Evolutionary conservation across 768 basidiomycete species (phyloP), one percentile per base, ranked within the genome.

Genomic region (Mrakia blollopis): DNA sequence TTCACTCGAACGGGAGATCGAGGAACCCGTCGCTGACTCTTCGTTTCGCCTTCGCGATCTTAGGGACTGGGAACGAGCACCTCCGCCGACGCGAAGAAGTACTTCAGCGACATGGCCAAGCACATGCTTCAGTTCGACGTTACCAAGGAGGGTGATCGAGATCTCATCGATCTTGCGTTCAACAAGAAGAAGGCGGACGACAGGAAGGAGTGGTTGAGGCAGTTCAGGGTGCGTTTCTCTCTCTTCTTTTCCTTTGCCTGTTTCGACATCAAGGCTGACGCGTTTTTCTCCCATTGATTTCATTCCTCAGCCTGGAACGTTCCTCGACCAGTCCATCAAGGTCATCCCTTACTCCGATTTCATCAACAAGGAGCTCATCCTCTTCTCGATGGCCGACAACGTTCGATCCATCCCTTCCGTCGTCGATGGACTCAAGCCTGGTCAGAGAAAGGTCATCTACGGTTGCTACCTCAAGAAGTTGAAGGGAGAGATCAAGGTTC

Each of bases 181-280:
- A 98, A 93, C 86, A 99, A 98, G 89, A 98, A 98, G 87, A 98
- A 96, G 82, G 92, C 94, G 0, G 97, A 99, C 78, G 94, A 98
- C 3, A 90, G 97, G 72, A 98, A 99, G 83, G 97, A 99, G 76
- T 99, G 97, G 97, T 85, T 99, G 18, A 88, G 97, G 32, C 90
- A 93, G 78, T 96, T 94, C 85, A 93, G 88, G 86, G 94, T 91
- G 80, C 75, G 85, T 52, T 37, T 16, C 0, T 3, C 21, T 47
- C 23, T 8, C 7, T 44, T 50, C 8, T 10, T 32, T 3, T 30
- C 62, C 16, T 32, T 3, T 30, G 57, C 16, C 25, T 35, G 32
- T 2, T 21, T n/a, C 44, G 13, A 16, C 1, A 28, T 28, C 23
- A 28, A 8, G 18, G 47, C 37, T 75, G 32, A 68, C 30, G n/a